These are phyloP conservation scores for Angophora floribunda DNA, from an alignment of 345 rosid genomes.

Conservation along the genomic window DNA sequence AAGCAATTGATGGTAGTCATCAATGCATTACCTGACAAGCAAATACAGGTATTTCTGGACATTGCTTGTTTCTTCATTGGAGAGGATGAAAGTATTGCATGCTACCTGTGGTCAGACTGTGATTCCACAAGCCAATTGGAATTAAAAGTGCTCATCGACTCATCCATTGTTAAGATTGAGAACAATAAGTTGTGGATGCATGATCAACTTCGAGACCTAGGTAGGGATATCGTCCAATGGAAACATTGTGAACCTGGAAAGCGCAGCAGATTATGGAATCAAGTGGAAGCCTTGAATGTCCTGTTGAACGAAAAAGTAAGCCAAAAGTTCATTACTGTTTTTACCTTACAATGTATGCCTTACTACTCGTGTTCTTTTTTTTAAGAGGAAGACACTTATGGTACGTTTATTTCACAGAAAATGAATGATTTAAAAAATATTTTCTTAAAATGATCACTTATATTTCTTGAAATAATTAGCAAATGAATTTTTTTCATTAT, in stretches of 20 bases:
- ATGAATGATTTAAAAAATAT: background rate
- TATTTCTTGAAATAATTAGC: background rate
- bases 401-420: fast-evolving
- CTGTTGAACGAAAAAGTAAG: background rate
- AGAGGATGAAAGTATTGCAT: background rate
- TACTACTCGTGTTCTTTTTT: background rate
- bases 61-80: background rate
- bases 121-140: background rate
- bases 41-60: background rate
- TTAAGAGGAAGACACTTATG: background rate
- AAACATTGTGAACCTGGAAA: background rate
- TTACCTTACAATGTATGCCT: background rate
- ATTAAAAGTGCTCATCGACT: background rate
- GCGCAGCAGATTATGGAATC: background rate
- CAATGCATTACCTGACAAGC: background rate
- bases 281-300: background rate
- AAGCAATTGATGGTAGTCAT: background rate
- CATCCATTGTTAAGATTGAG: background rate
- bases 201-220: background rate
- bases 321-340: background rate
- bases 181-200: background rate
- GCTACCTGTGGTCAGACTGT: background rate
- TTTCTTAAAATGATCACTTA: background rate
- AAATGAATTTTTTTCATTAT: background rate
- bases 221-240: background rate